Base-by-base conservation (phyloP, 345 rosid species). In the Excoecaria agallocha region DNA sequence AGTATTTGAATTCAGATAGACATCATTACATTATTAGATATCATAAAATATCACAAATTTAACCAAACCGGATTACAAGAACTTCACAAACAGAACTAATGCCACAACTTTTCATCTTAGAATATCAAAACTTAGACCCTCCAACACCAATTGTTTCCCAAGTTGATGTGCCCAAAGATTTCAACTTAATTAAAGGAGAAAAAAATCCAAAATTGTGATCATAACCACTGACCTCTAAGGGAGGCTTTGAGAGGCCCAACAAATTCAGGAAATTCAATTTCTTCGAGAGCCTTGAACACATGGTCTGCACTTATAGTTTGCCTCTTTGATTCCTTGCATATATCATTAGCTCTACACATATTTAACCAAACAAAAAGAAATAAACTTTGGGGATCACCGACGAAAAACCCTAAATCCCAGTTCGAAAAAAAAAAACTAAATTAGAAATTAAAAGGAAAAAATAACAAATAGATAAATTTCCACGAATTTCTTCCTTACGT, bases 311-410 rank as follows among this genome's bases (percentile, higher is more conserved):
- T 90, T 35, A 90, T 84, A 2, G 86, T 90, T 69, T 90, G 94
- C 82, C 94, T 82, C 84, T 75, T 90, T 12, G 90, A 84, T 76
- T 90, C 90, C 86, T 84, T 90, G 79, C 88, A 86, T 65, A 90
- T 83, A 64, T 90, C 94, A 70, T 90, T 90, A 68, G 92, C 89
- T 77, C 94, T 90, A 74, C 76, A 16, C 51, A 35, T 15, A 51
- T 50, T 16, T 71, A 22, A 9, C 25, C 46, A 68, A 1, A 24
- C 0, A 39, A 55, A 22, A 16, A 3, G 37, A 65, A 38, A 17
- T 38, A 0, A n/a, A 19, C 9, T 39, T 17, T 25, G 8, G 19
- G 25, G 41, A 68, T 9, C 7, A 48, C 41, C 7, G 41, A 19
- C 46, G 13, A 43, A 30, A 6, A 69, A 49, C 38, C 59, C 68